Conservation (phyloP, 805 yeast species). For the Monosporozyma yasuniensis region DNA sequence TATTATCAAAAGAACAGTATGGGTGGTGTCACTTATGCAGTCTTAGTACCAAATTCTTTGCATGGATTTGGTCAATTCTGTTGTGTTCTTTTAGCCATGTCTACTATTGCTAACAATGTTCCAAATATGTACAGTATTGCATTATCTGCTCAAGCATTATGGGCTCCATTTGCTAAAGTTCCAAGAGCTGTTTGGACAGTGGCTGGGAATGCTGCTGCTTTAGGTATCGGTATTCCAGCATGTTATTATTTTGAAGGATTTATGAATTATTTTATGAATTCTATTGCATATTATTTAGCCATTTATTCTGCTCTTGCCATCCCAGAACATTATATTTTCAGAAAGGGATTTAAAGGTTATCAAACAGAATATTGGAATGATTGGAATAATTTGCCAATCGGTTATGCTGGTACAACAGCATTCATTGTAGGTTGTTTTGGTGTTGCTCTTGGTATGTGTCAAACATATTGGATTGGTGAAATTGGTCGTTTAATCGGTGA, state of each 20-base stretch:
- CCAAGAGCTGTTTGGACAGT: slow-evolving; percentile 84
- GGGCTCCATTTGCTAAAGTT: slow-evolving; percentile 61
- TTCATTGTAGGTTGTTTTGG: slow-evolving; percentile 82
- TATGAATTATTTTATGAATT: slow-evolving; percentile 81
- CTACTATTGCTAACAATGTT: slow-evolving; percentile 84
- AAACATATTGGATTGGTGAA: slow-evolving; percentile 74
- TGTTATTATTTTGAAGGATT: slow-evolving; percentile 63
- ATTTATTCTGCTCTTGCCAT: slow-evolving; percentile 67
- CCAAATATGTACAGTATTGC: slow-evolving; percentile 92
- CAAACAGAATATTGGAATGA: slow-evolving; percentile 54
- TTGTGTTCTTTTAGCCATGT: slow-evolving; percentile 73
- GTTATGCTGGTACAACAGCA: slow-evolving; percentile 71
- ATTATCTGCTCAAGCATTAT: slow-evolving; percentile 74
- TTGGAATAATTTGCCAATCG: slow-evolving; percentile 54
- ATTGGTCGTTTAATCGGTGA: slow-evolving; percentile 52
- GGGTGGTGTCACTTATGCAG: slow-evolving; percentile 79
- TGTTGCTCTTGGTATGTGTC: slow-evolving; percentile 79
- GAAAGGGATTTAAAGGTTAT: slow-evolving; percentile 45
- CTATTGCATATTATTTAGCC: slow-evolving; percentile 86
- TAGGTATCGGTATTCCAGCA: slow-evolving; percentile 86
- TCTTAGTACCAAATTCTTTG: slow-evolving; percentile 69
- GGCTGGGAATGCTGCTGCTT: slow-evolving; percentile 60
- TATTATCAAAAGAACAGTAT: slow-evolving; percentile 46
- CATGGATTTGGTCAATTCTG: slow-evolving; percentile 88
- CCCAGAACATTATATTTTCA: slow-evolving; percentile 76